A percentile compares a stretch with the other conserved stretches of the same genome.
Conservation (phyloP, 202 grass and related monocot genomes). For the Musa balbisiana region DNA sequence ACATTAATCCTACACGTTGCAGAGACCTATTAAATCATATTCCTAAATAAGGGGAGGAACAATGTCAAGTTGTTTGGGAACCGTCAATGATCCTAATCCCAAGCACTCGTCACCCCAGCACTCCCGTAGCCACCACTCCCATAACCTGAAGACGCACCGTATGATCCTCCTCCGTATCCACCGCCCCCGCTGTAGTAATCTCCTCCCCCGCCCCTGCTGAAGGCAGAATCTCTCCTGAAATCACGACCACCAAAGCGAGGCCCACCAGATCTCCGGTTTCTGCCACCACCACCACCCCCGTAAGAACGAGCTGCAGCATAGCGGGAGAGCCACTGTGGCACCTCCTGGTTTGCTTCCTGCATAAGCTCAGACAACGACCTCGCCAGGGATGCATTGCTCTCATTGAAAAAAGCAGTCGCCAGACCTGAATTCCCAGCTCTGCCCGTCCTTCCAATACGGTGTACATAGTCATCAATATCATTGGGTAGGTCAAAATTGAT, state of each 20-base stretch:
- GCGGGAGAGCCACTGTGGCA: slow-evolving; percentile 54
- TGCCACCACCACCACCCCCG: slow-evolving; percentile 32
- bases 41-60: not conserved
- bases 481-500: slow-evolving; percentile 81
- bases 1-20: not conserved
- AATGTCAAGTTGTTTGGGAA: not conserved
- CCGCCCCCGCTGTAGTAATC: slow-evolving; percentile 49
- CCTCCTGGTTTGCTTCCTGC: slow-evolving; percentile 84
- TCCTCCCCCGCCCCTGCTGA: slow-evolving; percentile 40
- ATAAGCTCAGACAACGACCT: slow-evolving; percentile 56
- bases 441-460: slow-evolving; percentile 74
- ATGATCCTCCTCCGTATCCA: slow-evolving; percentile 30
- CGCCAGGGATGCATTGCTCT: slow-evolving; percentile 53
- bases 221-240: slow-evolving; percentile 59
- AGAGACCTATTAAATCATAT: not conserved
- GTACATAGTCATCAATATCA: slow-evolving; percentile 72
- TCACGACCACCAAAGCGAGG: slow-evolving; percentile 60
- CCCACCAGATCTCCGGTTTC: slow-evolving; percentile 48
- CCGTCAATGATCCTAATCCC: slow-evolving; percentile 33
- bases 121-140: slow-evolving; percentile 36
- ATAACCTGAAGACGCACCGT: slow-evolving; percentile 31
- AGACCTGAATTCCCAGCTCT: slow-evolving; percentile 69
- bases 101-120: slow-evolving; percentile 45
- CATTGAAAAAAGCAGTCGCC: slow-evolving; percentile 84
- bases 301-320: slow-evolving; percentile 57